Conservation (phyloP, 768 basidiomycete genomes). For the Tulasnella sp. region DNA sequence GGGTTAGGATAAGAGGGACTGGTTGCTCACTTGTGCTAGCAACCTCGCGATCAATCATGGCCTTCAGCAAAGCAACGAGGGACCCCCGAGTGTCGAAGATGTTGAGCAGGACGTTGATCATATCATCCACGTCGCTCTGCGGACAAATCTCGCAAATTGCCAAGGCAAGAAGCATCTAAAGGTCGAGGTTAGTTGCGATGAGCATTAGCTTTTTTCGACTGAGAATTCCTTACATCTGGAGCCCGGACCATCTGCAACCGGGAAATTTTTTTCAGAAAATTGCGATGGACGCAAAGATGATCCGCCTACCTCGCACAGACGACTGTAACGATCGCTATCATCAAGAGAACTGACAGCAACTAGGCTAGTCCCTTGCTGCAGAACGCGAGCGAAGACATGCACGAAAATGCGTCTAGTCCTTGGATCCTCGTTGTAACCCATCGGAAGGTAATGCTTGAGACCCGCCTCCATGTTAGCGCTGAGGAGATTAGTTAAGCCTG, state of each 20-base stretch:
- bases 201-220: background rate
- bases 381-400: conserved; percentile 74
- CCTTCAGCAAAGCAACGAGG: conserved; percentile 69
- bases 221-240: conserved; percentile 1
- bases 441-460: conserved; percentile 77
- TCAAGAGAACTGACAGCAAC: conserved; percentile 47
- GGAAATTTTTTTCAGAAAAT: background rate
- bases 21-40: conserved; percentile 57
- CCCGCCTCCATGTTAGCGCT: conserved; percentile 82
- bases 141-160: conserved; percentile 88
- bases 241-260: conserved; percentile 23
- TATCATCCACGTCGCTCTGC: conserved; percentile 63
- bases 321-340: conserved; percentile 46
- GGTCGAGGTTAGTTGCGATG: background rate
- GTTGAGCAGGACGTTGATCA: conserved; percentile 80
- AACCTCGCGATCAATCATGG: conserved; percentile 83
- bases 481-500: conserved; percentile 75
- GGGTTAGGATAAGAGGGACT: background rate
- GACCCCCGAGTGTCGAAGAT: conserved; percentile 74
- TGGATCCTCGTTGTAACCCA: conserved; percentile 70
- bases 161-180: conserved; percentile 60
- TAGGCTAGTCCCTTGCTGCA: conserved; percentile 63
- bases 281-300: background rate
- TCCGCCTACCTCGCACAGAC: conserved; percentile 54
- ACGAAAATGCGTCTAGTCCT: conserved; percentile 75